These are phyloP conservation scores for Termitomyces bulborhizus DNA, from an alignment of 768 basidiomycete species.

Conservation along the genomic window DNA sequence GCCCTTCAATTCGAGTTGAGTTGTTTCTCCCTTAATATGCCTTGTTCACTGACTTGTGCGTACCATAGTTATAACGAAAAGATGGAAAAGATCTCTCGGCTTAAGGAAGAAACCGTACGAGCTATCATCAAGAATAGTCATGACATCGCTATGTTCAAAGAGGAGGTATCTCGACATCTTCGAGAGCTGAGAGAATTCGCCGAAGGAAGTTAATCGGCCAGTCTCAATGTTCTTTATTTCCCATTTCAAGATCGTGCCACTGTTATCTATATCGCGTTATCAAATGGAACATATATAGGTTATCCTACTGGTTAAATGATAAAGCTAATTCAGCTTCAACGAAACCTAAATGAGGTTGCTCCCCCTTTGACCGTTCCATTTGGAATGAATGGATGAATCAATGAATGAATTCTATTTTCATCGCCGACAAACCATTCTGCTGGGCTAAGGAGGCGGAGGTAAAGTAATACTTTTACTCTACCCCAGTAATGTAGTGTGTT, in stretches of 20 bases:
- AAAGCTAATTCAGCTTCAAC: background rate
- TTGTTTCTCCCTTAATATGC: constrained; percentile 4
- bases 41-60: constrained; percentile 1
- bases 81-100: constrained; percentile 62
- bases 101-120: constrained; percentile 75
- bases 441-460: no score
- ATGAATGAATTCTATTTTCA: no score
- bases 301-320: background rate
- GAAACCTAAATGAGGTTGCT: background rate
- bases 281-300: background rate
- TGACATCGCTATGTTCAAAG: constrained; percentile 78
- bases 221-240: background rate
- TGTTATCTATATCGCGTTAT: background rate
- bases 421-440: no score
- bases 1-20: constrained; percentile 71
- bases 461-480: no score
- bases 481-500: no score
- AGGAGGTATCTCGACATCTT: constrained; percentile 67
- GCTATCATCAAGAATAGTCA: constrained; percentile 82
- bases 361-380: background rate
- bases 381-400: background rate
- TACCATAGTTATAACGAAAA: constrained; percentile 67
- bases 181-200: constrained; percentile 64
- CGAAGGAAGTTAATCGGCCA: constrained; percentile 20
- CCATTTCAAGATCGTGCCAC: background rate